A percentile compares a stretch with the other conserved stretches of the same genome.
Conservation (phyloP, 306 rosid genomes). For the Ziziphus jujuba region DNA sequence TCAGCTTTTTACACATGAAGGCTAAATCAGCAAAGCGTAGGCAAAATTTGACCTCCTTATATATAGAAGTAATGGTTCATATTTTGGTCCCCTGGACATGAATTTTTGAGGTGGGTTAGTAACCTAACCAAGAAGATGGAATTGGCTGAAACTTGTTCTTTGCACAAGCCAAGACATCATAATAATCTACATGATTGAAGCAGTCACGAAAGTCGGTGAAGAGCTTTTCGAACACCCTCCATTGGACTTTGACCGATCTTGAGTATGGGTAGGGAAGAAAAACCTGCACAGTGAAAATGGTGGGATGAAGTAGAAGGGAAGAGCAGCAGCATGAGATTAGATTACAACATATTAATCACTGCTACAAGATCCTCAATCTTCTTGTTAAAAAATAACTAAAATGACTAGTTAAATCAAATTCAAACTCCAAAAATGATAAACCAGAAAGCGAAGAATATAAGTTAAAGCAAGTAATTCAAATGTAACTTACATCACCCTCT, state of each 20-base stretch:
- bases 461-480: too few species aligned
- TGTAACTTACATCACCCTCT: conserved; percentile 71
- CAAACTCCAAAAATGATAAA: neutral
- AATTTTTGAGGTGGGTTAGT: conserved; percentile 28
- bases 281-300: conserved; percentile 42
- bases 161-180: conserved; percentile 65
- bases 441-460: too few species aligned
- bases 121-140: conserved; percentile 78
- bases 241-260: conserved; percentile 58
- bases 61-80: neutral
- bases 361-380: too few species aligned
- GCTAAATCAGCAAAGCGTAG: neutral
- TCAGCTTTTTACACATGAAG: neutral
- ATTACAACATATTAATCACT: too few species aligned
- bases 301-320: neutral
- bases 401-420: too few species aligned
- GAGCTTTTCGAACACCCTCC: conserved; percentile 91
- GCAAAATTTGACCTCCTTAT: conserved; percentile 5
- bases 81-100: neutral
- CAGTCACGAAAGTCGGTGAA: conserved; percentile 86
- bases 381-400: too few species aligned
- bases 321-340: neutral
- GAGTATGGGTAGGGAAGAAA: conserved; percentile 79
- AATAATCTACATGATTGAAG: conserved; percentile 61
- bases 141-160: conserved; percentile 78